Evolutionary conservation across 192 early-diverging fungal genomes (phyloP), one percentile per base, ranked within the genome.

Genomic region (Kappamyces sp.): DNA sequence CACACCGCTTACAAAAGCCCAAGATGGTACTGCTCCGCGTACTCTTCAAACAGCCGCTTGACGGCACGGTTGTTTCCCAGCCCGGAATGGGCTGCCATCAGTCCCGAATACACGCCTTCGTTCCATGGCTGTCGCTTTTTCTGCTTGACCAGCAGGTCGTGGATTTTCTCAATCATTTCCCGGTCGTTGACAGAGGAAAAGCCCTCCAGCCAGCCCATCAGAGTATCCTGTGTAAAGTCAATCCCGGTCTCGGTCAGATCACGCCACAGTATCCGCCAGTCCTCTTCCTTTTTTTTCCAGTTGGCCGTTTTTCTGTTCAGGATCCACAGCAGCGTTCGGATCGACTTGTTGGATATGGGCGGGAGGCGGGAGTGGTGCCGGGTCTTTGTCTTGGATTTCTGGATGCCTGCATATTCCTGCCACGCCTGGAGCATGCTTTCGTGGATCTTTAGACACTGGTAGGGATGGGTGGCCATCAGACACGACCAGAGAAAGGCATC

Each of bases 141-240:
- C 13, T 53, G 51, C 23, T 53, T 53, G 38, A 40, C 41, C n/a
- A 53, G 41, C 15, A 40, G 51, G 15, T 40, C 38, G 41, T 53
- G 51, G 13, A 53, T 53, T 40, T 53, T 53, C 41, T 53, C 51
- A 40, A 53, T 32, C 51, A 53, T 53, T 31, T 40, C 31, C 41
- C 41, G 38, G 41, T 53, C 51, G 38, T 53, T 53, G 38, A 40
- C 38, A 33, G 38, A 40, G 38, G 38, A 40, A 40, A 53, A 53
- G 3, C 51, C 51, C 41, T 53, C 51, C 51, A 53, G 13, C n/a
- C 38, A 53, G 1, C 38, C 51, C 4, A 53, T n/a, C 12, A 40
- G 7, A 40, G 51, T 53, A 2, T 53, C 51, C 23, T n/a, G 38
- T 4, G 38, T 53, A 53, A 53, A 53, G 2, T 53, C 38, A 4